Evolutionary conservation across 345 rosid genomes (phyloP).

Genomic region (Citrus maxima): DNA sequence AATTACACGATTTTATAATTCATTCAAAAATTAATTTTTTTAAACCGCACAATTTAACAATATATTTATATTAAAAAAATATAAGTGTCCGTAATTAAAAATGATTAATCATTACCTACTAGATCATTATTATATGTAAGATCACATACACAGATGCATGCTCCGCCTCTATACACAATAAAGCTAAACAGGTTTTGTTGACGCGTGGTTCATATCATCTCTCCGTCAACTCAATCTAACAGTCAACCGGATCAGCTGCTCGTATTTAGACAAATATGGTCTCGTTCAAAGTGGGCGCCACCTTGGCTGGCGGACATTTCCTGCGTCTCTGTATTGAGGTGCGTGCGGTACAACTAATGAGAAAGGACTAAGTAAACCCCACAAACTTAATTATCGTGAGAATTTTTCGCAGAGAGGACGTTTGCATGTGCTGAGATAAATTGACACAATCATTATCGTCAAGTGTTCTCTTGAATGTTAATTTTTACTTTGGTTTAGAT

Average conservation of each 20-base stretch:
- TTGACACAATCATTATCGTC: background rate
- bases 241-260: background rate
- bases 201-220: too few relatives aligned
- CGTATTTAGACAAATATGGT: background rate
- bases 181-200: too few relatives aligned
- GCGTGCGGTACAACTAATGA: background rate
- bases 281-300: background rate
- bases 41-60: accelerated
- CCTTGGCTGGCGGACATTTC: background rate
- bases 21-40: too few relatives aligned
- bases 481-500: background rate
- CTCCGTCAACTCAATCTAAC: background rate
- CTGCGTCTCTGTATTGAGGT: background rate
- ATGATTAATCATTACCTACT: too few relatives aligned
- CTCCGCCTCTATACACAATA: too few relatives aligned
- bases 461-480: background rate
- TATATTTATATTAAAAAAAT: accelerated
- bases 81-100: accelerated
- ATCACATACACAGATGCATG: too few relatives aligned
- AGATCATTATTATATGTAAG: too few relatives aligned
- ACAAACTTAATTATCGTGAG: background rate
- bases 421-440: background rate
- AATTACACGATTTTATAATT: accelerated
- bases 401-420: background rate
- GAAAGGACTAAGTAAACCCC: background rate